phyloP scores from a whole-genome alignment of 2,329 filamentous ascomycete species.

The Colletotrichum sidae region DNA sequence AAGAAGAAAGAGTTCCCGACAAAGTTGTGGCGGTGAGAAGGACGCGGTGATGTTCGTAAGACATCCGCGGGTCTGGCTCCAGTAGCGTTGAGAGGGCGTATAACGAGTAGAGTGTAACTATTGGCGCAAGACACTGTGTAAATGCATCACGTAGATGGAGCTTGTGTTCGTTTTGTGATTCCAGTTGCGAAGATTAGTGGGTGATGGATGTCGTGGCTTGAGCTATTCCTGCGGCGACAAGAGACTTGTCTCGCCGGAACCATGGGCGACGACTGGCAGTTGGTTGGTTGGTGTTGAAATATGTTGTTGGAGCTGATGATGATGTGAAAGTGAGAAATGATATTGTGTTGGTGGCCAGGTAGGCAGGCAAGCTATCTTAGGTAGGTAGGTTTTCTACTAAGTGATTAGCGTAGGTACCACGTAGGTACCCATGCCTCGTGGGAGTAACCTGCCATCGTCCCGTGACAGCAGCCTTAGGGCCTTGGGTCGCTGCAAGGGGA shows the following conservation, averaged over 20 bases:
- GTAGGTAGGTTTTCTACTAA: no score
- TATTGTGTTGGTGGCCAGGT: no score
- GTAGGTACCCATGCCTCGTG: neutral
- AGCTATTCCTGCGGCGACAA: neutral
- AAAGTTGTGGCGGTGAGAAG: no score
- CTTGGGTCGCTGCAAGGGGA: conserved; percentile 16
- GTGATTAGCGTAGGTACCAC: no score
- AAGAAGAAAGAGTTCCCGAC: conserved; percentile 12
- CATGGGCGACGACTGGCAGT: neutral
- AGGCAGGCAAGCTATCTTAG: no score
- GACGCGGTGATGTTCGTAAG: neutral
- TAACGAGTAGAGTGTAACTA: no score
- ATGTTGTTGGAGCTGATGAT: neutral
- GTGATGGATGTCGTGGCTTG: conserved; percentile 10
- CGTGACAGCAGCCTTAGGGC: neutral
- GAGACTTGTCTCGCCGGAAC: conserved; percentile 16
- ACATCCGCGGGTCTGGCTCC: neutral
- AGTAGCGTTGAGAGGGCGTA: conserved; percentile 1
- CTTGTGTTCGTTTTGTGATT: no score
- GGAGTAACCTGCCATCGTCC: conserved; percentile 13
- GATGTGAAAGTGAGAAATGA: conserved; percentile 9
- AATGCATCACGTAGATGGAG: no score
- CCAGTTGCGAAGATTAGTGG: no score
- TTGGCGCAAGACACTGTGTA: no score
- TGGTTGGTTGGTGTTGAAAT: neutral